Evolutionary conservation across 352 stramenopile species (phyloP).

Genomic region (Globisporangium sylvaticum): DNA sequence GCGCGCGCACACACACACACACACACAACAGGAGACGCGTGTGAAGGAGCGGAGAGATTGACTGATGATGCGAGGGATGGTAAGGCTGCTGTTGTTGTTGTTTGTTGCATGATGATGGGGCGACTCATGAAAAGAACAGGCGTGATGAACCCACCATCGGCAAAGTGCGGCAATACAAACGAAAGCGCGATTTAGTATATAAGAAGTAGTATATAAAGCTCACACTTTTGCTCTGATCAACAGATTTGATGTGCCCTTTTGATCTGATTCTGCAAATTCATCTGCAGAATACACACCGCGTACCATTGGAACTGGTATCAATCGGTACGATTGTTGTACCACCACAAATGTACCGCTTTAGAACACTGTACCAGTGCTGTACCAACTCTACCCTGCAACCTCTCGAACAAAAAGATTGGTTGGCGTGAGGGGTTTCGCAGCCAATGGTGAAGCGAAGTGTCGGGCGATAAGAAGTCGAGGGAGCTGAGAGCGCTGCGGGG

Average conservation of each 20-base stretch:
- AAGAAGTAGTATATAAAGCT: neutral
- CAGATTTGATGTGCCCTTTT: neutral
- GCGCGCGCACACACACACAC: neutral
- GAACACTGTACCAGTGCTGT: neutral
- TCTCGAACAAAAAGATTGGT: conserved; percentile 10
- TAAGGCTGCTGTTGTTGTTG: neutral
- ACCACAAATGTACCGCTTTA: neutral
- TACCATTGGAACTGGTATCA: neutral
- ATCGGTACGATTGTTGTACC: neutral
- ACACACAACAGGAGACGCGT: neutral
- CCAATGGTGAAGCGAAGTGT: neutral
- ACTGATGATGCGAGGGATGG: neutral
- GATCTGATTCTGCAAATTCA: neutral
- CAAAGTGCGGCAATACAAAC: no score
- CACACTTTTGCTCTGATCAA: no score
- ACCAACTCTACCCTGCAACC: neutral
- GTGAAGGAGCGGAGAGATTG: neutral
- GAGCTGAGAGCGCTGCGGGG: neutral
- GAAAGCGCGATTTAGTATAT: neutral
- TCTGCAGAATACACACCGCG: neutral
- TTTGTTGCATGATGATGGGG: neutral
- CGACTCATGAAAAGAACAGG: neutral
- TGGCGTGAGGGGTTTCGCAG: conserved; percentile 3
- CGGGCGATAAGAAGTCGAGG: no score
- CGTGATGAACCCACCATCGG: neutral